Evolutionary conservation across 352 stramenopile genomes (phyloP), one percentile per base, ranked within the genome.

Genomic region (Pythium utonaiense): DNA sequence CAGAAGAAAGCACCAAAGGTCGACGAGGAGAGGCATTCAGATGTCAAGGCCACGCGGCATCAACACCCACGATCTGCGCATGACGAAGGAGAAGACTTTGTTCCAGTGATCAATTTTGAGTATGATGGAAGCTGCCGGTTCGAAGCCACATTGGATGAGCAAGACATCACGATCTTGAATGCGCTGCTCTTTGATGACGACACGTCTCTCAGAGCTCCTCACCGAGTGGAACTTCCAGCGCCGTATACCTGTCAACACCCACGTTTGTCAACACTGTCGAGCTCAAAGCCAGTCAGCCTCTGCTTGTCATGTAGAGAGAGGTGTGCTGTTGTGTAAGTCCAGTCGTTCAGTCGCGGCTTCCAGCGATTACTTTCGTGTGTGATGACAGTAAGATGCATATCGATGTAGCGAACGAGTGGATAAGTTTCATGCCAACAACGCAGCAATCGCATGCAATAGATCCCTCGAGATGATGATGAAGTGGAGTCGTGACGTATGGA

Each of bases 121-220:
- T 51, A 56, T 45, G 45, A 41, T 16, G 22, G 38, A 6, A 49
- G 22, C 33, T 51, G 17, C 31, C 17, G 19, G 3, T 31, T 36
- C 14, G 56, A 62, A 10, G 56, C 45, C 30, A 55, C 33, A 25
- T 31, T 62, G 21, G 56, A 56, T n/a, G 56, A 33, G 7, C 56
- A 62, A 31, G 56, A 62, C 25, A 38, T 62, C 14, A 49, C 56
- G 14, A 62, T 62, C 25, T 31, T 62, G 3, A 48, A 25, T 14
- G 56, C 42, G 45, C 47, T 62, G 25, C 45, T 62, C 1, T 62
- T 62, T 31, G 44, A 56, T 7, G 56, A 55, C 24, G 21, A 45
- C 14, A 19, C 45, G 2, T 38, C 9, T 16, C 36, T 19, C 33
- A 36, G 9, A 17, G 22, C 17, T 3, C 40, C 1, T 6, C 7